Percentiles rank a stretch among this genome's conserved stretches.
phyloP scores from a whole-genome alignment of 1,139 yeast genomes.

The Suhomyces terraborum region DNA sequence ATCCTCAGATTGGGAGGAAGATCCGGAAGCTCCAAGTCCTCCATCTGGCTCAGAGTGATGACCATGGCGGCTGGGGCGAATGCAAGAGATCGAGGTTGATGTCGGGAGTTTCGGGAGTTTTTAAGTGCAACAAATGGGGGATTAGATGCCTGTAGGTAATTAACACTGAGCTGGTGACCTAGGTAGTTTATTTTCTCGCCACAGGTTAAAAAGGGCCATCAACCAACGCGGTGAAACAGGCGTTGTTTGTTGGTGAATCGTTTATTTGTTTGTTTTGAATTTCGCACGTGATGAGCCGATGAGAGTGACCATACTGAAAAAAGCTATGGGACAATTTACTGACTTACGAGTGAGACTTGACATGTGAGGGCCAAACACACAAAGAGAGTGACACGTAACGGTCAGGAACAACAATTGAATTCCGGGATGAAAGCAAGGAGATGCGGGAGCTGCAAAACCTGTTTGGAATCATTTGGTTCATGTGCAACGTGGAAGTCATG shows the following conservation, averaged over 20 bases:
- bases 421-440: too few species aligned
- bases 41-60: conserved; percentile 9
- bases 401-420: too few species aligned
- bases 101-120: not conserved
- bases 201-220: conserved; percentile 2
- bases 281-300: conserved; percentile 3
- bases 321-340: conserved; percentile 1
- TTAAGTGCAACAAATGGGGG: not conserved
- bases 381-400: too few species aligned
- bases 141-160: too few species aligned
- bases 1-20: conserved; percentile 16
- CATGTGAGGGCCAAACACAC: too few species aligned
- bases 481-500: too few species aligned
- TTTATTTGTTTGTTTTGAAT: conserved; percentile 9
- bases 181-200: not conserved
- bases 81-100: not conserved
- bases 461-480: too few species aligned
- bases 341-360: too few species aligned
- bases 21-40: conserved; percentile 21
- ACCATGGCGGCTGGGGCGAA: conserved; percentile 8
- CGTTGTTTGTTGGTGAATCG: conserved; percentile 7
- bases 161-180: too few species aligned
- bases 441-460: too few species aligned
- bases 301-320: not conserved
- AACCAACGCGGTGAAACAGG: conserved; percentile 2